These are phyloP conservation scores for Aristolochia contorta DNA, from an alignment of 164 flowering plant species.

Conservation along the genomic window DNA sequence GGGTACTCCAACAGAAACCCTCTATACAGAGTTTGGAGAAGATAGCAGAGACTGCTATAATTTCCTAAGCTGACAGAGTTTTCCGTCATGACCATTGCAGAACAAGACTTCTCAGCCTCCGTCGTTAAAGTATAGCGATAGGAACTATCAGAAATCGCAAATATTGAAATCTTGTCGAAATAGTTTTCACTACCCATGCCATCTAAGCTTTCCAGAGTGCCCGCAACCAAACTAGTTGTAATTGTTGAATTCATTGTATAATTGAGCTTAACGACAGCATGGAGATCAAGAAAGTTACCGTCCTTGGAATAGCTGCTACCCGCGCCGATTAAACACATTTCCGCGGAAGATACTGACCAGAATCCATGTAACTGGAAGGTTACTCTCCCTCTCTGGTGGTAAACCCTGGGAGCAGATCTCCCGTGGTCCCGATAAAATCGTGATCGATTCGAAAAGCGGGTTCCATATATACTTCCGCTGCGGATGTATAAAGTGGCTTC, in stretches of 20 bases:
- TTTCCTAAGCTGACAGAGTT: constrained; percentile 11
- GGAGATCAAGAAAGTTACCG: constrained; percentile 24
- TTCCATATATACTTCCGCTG: neutral
- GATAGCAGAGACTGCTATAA: constrained; percentile 15
- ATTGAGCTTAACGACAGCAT: constrained; percentile 38
- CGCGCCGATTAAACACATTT: constrained; percentile 53
- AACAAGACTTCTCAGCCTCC: constrained; percentile 9
- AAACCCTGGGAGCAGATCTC: neutral
- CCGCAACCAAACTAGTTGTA: constrained; percentile 30
- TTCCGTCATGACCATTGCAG: constrained; percentile 2
- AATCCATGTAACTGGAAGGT: constrained; percentile 33
- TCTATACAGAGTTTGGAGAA: neutral
- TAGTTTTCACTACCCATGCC: constrained; percentile 3
- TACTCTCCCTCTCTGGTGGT: constrained; percentile 1
- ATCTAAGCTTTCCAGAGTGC: constrained; percentile 36
- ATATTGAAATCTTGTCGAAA: constrained; percentile 32
- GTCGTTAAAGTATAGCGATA: constrained; percentile 27
- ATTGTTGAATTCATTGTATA: constrained; percentile 22
- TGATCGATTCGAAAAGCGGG: too few species aligned
- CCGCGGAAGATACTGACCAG: constrained; percentile 37
- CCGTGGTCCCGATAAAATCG: neutral
- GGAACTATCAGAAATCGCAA: constrained; percentile 16
- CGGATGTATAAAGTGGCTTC: constrained; percentile 9
- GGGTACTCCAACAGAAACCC: constrained; percentile 27
- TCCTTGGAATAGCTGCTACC: constrained; percentile 8